These are phyloP conservation scores for Achlya hypogyna DNA, from an alignment of 352 stramenopile genomes.

Conservation along the genomic window DNA sequence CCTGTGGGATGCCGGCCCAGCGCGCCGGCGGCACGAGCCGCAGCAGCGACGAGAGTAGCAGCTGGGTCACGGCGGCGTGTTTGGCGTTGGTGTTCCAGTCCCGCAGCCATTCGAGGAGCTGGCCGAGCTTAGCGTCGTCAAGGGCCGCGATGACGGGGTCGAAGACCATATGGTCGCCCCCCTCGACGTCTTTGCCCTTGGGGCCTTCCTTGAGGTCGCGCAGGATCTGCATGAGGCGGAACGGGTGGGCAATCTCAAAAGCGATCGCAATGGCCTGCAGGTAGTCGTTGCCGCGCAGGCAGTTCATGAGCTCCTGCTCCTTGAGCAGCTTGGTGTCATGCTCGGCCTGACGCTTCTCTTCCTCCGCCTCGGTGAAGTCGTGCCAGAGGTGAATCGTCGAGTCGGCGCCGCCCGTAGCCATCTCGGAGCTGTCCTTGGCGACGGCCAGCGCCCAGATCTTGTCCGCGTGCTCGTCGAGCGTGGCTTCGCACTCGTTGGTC, in stretches of 20 bases:
- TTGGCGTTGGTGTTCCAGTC: conserved; percentile 98
- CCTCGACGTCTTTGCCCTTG: conserved; percentile 39
- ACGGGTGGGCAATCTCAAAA: conserved; percentile 90
- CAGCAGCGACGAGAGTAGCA: conserved; percentile 88
- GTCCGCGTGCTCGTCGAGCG: conserved; percentile 94
- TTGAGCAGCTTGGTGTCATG: conserved; percentile 89
- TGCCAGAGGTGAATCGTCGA: conserved; percentile 91
- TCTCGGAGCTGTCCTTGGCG: conserved; percentile 78
- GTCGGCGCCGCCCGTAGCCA: conserved; percentile 92
- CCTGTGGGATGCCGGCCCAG: conserved; percentile 61
- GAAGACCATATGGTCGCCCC: conserved; percentile 52
- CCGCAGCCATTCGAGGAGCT: conserved; percentile 90
- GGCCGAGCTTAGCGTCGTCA: conserved; percentile 69
- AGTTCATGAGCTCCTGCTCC: conserved; percentile 93
- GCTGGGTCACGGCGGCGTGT: conserved; percentile 90
- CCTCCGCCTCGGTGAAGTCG: conserved; percentile 90
- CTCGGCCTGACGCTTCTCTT: conserved; percentile 67
- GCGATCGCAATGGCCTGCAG: conserved; percentile 73
- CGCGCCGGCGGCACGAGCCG: conserved; percentile 49
- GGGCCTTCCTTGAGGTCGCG: conserved; percentile 68
- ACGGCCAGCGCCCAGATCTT: conserved; percentile 96
- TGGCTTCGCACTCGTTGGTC: conserved; percentile 96
- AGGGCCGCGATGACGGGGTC: conserved; percentile 62
- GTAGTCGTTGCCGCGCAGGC: conserved; percentile 88
- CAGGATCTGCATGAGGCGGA: conserved; percentile 89